A percentile compares a stretch with the other conserved stretches of the same genome.
Conservation (phyloP, 2,329 filamentous ascomycete genomes). For the Neurospora sp. region DNA sequence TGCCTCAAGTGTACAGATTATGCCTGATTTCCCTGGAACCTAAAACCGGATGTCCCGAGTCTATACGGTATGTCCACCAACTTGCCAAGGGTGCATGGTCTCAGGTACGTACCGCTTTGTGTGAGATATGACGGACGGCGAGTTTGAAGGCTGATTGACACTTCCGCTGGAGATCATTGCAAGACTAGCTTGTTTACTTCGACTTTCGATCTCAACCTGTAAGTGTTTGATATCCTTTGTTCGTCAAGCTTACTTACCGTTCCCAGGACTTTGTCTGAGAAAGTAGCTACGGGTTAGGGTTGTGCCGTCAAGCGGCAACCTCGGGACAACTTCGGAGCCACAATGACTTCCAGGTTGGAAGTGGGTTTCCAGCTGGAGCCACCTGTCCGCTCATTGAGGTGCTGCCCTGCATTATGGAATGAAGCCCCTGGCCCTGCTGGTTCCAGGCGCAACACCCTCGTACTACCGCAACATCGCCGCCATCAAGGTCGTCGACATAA, state of each 20-base stretch:
- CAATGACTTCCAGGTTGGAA: not conserved
- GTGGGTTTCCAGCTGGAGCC: not conserved
- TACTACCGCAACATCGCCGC: conserved; percentile 10
- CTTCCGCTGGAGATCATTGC: not conserved
- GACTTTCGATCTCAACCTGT: not conserved
- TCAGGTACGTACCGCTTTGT: not conserved
- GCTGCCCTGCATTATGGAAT: not conserved
- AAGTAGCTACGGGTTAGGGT: not conserved
- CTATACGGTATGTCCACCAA: too few relatives aligned
- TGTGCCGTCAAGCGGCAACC: not conserved
- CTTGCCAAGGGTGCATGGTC: not conserved
- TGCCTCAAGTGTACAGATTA: too few relatives aligned
- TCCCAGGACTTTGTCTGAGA: not conserved
- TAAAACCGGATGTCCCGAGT: too few relatives aligned
- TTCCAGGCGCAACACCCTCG: not conserved
- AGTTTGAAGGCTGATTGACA: not conserved
- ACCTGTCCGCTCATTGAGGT: not conserved
- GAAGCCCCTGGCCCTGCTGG: not conserved
- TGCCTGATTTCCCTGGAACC: too few relatives aligned
- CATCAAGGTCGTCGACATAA: conserved; percentile 1
- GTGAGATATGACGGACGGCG: not conserved
- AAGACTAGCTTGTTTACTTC: not conserved
- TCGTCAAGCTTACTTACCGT: not conserved
- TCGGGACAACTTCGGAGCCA: not conserved
- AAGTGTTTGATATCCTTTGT: not conserved